These are phyloP conservation scores for Aegilops longissima DNA, from an alignment of 176 grass and related monocot genomes.

Conservation along the genomic window DNA sequence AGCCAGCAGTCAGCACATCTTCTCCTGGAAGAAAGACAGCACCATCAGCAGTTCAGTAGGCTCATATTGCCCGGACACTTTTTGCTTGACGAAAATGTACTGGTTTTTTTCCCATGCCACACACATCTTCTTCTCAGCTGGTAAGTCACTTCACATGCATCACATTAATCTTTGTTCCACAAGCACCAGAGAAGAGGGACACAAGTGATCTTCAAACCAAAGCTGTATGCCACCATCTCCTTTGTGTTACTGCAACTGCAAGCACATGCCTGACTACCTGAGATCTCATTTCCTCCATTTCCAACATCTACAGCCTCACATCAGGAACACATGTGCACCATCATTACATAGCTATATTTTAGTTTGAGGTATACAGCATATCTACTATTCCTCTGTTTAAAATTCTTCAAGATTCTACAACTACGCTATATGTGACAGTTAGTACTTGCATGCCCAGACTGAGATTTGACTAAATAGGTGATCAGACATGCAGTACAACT, in stretches of 20 bases:
- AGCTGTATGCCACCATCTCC: neutral
- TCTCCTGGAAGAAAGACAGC: neutral
- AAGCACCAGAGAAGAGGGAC: neutral
- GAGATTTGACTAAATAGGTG: neutral
- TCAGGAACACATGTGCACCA: neutral
- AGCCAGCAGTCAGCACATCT: neutral
- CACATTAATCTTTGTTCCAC: neutral
- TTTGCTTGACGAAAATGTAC: too few species aligned
- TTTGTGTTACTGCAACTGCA: neutral
- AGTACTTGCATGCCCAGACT: neutral
- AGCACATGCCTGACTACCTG: neutral
- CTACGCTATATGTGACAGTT: neutral
- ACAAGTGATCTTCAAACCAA: neutral
- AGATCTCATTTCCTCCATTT: too few species aligned
- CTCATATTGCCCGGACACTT: neutral
- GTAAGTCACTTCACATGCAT: too few species aligned
- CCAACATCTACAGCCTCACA: neutral
- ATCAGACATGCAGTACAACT: neutral
- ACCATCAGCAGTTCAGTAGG: neutral
- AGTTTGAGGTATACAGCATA: neutral
- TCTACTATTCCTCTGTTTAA: neutral
- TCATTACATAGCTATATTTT: neutral
- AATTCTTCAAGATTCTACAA: neutral
- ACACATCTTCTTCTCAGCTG: too few species aligned
- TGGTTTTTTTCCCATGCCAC: too few species aligned